Conservation (phyloP, 768 basidiomycete species). For the Lepiota brunneoincarnata region DNA sequence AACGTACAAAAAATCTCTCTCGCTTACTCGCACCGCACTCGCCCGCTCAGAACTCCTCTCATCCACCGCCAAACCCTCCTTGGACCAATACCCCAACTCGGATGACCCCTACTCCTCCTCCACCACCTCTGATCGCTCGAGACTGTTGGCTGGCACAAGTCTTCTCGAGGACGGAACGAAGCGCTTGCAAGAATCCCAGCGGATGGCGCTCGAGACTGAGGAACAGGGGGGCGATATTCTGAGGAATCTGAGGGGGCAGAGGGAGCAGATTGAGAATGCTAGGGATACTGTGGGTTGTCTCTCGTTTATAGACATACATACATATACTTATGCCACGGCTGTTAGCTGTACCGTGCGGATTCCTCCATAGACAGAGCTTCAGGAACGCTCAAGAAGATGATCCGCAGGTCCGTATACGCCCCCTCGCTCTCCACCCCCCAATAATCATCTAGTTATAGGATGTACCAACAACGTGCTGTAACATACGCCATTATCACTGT, state of each 20-base stretch:
- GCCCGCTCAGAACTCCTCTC: slow-evolving; percentile 80
- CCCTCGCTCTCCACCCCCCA: slow-evolving; percentile 1
- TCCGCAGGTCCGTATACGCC: slow-evolving; percentile 67
- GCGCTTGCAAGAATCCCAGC: slow-evolving; percentile 85
- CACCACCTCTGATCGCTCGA: slow-evolving; percentile 64
- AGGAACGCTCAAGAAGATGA: slow-evolving; percentile 93
- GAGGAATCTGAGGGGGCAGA: slow-evolving; percentile 76
- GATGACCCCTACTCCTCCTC: slow-evolving; percentile 75
- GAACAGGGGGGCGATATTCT: slow-evolving; percentile 93
- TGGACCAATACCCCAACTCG: slow-evolving; percentile 41
- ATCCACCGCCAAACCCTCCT: slow-evolving; percentile 29
- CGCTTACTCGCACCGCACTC: slow-evolving; percentile 66
- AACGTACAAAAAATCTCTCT: slow-evolving; percentile 77
- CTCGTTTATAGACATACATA: not conserved
- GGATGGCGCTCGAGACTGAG: slow-evolving; percentile 94
- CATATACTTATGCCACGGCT: not conserved
- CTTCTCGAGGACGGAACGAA: slow-evolving; percentile 82
- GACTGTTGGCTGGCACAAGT: slow-evolving; percentile 75
- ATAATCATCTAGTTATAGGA: slow-evolving; percentile 48
- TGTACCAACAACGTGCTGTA: slow-evolving; percentile 94
- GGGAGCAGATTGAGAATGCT: slow-evolving; percentile 94
- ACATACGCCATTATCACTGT: slow-evolving; percentile 85
- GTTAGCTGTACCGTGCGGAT: slow-evolving; percentile 82
- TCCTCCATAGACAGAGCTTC: slow-evolving; percentile 88
- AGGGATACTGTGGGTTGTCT: slow-evolving; percentile 70